Base-by-base conservation (phyloP, 179 eudicot genomes). In the Carnegiea gigantea region DNA sequence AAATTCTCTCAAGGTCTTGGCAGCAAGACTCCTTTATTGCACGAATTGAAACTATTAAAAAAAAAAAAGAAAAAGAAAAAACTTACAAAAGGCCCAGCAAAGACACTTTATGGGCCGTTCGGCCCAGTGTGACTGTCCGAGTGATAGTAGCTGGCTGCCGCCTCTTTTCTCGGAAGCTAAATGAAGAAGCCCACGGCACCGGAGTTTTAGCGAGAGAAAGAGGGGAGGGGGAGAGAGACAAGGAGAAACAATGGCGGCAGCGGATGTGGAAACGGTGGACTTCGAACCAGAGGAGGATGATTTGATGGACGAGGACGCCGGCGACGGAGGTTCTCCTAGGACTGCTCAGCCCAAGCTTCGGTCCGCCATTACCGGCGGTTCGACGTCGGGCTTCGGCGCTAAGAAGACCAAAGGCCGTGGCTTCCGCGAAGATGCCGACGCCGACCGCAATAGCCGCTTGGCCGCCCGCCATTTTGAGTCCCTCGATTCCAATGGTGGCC, bases 211-310 rank as follows among this genome's bases (percentile, higher is more conserved):
- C 13, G 57, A 51, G 57, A 57, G n/a, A 20, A 57, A 62, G 68
- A 62, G 68, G 8, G 8, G 11, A 62, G 68, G n/a, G 68, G 9
- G 13, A 62, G 68, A 62, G 36, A 33, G 36, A n/a, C n/a, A n/a
- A n/a, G 20, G 44, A 36, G 73, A 70, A 23, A 70, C n/a, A 74
- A 91, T 93, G 97, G 93, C 94, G 85, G 86, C 89, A 71, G 83
- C 89, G 6, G 98, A 93, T n/a, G 92, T 85, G 38, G 98, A 93
- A 86, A 95, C 93, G 3, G 90, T 95, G 14, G 97, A 95, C 75
- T 93, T 95, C 85, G 98, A 95, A 86, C 92, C 95, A 15, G 98
- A 93, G 84, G 93, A 95, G 14, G 98, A 93, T 40, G 98, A 95
- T 82, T 91, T 95, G 46, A 95, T 95, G 98, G 98, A 95, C 87